Conservation (phyloP, 225 moss, liverwort and hornwort species). For the Pseudisothecium myosuroides region DNA sequence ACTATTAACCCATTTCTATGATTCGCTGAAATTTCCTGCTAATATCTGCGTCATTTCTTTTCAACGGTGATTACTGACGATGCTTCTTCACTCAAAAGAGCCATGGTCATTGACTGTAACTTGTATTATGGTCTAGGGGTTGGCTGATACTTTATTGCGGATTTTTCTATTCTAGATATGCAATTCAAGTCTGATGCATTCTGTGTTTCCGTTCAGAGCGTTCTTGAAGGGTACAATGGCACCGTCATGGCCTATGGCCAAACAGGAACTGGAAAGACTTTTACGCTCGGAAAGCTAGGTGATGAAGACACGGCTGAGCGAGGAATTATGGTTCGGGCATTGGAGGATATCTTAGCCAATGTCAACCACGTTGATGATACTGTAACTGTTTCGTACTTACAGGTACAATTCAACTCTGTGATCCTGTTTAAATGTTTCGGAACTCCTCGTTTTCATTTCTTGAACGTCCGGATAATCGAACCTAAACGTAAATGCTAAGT, state of each 20-base stretch:
- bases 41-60: neutral
- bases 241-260: constrained; percentile 99
- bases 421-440: neutral
- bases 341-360: constrained; percentile 95
- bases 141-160: neutral
- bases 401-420: constrained; percentile 39
- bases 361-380: constrained; percentile 70
- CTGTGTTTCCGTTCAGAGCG: constrained; percentile 48
- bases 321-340: constrained; percentile 97
- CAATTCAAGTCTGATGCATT: neutral
- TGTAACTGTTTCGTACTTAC: constrained; percentile 92
- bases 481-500: constrained; percentile 28
- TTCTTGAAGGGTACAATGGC: constrained; percentile 95
- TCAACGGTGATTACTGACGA: neutral
- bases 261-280: constrained; percentile 96
- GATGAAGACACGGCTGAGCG: constrained; percentile 90
- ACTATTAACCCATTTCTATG: neutral
- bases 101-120: neutral
- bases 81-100: neutral
- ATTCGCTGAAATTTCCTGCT: neutral
- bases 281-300: constrained; percentile 85
- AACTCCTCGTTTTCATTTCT: neutral
- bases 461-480: neutral
- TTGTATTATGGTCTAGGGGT: neutral
- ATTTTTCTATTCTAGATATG: neutral